Conservation (phyloP, 768 basidiomycete species). For the Boletus eberwhitei region DNA sequence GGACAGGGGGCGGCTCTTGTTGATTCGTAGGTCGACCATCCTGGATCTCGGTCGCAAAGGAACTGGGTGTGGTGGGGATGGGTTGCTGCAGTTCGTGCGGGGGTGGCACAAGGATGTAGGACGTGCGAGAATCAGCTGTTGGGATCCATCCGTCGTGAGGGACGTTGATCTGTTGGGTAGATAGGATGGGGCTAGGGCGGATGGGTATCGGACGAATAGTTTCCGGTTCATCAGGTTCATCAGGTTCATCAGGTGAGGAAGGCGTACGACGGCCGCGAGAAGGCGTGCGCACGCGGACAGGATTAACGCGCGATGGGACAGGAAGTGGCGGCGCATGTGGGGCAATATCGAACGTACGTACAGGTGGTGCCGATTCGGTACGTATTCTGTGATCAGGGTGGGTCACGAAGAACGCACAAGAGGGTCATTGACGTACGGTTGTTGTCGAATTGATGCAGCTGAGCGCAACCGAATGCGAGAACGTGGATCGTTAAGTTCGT, state of each 20-base stretch:
- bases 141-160: constrained; percentile 32
- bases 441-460: constrained; percentile 14
- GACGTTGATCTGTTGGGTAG: constrained; percentile 1
- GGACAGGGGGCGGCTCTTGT: constrained; percentile 21
- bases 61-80: constrained; percentile 12
- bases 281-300: constrained; percentile 17
- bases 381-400: constrained; percentile 21
- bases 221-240: constrained; percentile 19
- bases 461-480: constrained; percentile 13
- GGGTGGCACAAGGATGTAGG: constrained; percentile 20
- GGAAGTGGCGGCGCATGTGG: constrained; percentile 19
- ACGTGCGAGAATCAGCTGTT: constrained; percentile 24
- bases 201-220: constrained; percentile 29
- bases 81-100: constrained; percentile 20
- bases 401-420: constrained; percentile 3
- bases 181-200: constrained; percentile 17
- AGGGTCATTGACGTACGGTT: constrained; percentile 21
- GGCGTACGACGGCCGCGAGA: constrained; percentile 17
- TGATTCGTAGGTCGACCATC: constrained; percentile 2
- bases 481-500: constrained; percentile 22
- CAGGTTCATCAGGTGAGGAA: constrained; percentile 16
- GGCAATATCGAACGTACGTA: constrained; percentile 19
- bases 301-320: constrained; percentile 16
- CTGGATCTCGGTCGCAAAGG: constrained; percentile 14
- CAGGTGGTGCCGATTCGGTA: constrained; percentile 28